Conservation (phyloP, 495 filamentous ascomycete species). For the Xeromyces bisporus region DNA sequence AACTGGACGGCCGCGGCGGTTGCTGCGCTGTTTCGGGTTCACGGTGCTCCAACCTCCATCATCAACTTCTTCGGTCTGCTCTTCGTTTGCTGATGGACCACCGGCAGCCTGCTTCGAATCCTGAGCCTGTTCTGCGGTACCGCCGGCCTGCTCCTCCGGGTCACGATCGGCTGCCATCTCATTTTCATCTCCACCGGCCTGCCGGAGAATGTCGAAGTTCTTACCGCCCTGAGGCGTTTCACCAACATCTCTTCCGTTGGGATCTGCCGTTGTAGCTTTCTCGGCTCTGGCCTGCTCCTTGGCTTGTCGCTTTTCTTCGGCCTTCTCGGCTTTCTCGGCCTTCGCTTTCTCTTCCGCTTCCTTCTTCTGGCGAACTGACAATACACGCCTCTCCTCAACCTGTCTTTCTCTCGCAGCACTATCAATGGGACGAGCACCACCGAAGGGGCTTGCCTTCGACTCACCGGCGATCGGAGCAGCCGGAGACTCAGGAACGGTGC, state of each 20-base stretch:
- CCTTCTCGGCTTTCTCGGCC: slow-evolving; percentile 49
- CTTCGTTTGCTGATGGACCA: slow-evolving; percentile 19
- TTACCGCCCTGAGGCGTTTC: slow-evolving; percentile 26
- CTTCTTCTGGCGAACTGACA: slow-evolving; percentile 60
- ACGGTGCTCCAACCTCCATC: slow-evolving; percentile 73
- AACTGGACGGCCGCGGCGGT: slow-evolving; percentile 34
- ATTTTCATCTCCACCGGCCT: slow-evolving; percentile 30
- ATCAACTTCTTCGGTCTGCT: slow-evolving; percentile 32
- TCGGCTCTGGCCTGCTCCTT: slow-evolving; percentile 39
- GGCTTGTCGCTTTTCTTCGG: slow-evolving; percentile 27
- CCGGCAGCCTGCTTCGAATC: slow-evolving; percentile 13
- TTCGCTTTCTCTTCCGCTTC: slow-evolving; percentile 77
- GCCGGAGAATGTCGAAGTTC: slow-evolving; percentile 38
- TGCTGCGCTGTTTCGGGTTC: slow-evolving; percentile 34
- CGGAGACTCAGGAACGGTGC: slow-evolving; percentile 62
- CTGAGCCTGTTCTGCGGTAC: slow-evolving; percentile 13
- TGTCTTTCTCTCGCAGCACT: slow-evolving; percentile 73
- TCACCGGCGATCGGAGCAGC: slow-evolving; percentile 33
- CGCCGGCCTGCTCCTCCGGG: slow-evolving; percentile 9
- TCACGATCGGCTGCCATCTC: slow-evolving; percentile 20
- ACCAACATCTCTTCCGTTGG: slow-evolving; percentile 29
- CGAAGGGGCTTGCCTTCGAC: slow-evolving; percentile 79
- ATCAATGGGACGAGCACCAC: slow-evolving; percentile 77
- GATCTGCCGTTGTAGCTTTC: slow-evolving; percentile 28
- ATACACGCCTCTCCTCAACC: slow-evolving; percentile 70